Evolutionary conservation across 1,284 basidiomycete genomes (phyloP).

Genomic region (Pascua guehoae): DNA sequence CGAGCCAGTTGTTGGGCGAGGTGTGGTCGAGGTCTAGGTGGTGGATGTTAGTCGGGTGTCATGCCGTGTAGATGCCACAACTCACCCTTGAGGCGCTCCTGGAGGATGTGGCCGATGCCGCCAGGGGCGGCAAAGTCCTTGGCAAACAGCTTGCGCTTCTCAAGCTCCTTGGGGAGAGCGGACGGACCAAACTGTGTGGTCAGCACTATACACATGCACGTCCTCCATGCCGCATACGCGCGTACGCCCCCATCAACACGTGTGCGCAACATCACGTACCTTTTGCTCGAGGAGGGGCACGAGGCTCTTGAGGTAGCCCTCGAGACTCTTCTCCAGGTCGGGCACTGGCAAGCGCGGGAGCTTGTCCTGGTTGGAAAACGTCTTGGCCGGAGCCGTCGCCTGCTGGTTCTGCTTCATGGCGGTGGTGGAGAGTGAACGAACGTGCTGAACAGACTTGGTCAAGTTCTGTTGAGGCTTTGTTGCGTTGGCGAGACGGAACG

Average conservation of each 20-base stretch:
- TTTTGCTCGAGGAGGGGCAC: conserved; percentile 75
- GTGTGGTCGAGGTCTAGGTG: conserved; percentile 71
- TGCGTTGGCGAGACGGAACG: no score
- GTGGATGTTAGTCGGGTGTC: neutral
- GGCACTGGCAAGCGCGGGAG: conserved; percentile 80
- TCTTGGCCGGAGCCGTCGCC: conserved; percentile 15
- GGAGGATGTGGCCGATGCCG: conserved; percentile 68
- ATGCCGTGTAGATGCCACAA: neutral
- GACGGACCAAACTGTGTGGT: conserved; percentile 53
- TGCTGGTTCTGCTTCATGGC: no score
- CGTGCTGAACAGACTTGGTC: neutral
- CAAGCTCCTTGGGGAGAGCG: conserved; percentile 59
- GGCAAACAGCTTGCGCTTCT: conserved; percentile 62
- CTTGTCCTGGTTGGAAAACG: conserved; percentile 48
- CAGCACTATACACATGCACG: conserved; percentile 1
- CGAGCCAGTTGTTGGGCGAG: conserved; percentile 90
- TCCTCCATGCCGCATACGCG: neutral
- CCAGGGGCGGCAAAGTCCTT: conserved; percentile 62
- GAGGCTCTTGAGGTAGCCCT: conserved; percentile 74
- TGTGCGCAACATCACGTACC: conserved; percentile 47
- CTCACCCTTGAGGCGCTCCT: conserved; percentile 75
- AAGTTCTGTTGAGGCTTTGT: no score
- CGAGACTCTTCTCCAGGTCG: conserved; percentile 68
- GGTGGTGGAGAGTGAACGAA: neutral
- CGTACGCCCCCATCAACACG: neutral